phyloP scores from a whole-genome alignment of 805 yeast genomes.

The Wickerhamiella spandovensis region DNA sequence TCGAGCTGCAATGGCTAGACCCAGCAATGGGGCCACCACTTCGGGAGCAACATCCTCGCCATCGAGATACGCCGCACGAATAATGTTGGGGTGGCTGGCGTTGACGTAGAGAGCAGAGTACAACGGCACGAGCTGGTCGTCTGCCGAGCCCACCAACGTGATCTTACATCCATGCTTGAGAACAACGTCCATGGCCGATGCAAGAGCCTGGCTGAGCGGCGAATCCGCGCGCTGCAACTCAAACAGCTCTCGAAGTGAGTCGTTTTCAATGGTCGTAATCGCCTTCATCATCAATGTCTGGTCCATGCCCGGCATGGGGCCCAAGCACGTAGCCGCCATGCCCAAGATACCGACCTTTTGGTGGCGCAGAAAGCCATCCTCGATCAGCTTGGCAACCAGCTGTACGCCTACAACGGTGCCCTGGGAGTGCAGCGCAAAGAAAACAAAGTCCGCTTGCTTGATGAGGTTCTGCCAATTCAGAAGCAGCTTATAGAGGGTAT shows the following conservation, averaged over 20 bases:
- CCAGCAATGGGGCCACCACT: slow-evolving; percentile 62
- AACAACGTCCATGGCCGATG: slow-evolving; percentile 51
- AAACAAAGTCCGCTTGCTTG: slow-evolving; percentile 62
- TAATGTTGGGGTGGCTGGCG: slow-evolving; percentile 78
- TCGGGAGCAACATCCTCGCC: slow-evolving; percentile 64
- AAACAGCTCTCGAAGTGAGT: slow-evolving; percentile 72
- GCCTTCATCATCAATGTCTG: slow-evolving; percentile 75
- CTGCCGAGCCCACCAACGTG: slow-evolving; percentile 74
- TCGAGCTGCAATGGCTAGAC: slow-evolving; percentile 57
- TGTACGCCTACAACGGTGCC: slow-evolving; percentile 88
- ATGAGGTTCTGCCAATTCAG: slow-evolving; percentile 51
- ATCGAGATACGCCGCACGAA: slow-evolving; percentile 80
- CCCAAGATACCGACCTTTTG: slow-evolving; percentile 60
- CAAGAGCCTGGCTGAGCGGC: slow-evolving; percentile 53
- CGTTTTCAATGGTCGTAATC: slow-evolving; percentile 79
- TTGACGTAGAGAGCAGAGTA: slow-evolving; percentile 79
- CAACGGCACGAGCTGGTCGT: slow-evolving; percentile 88
- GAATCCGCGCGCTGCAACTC: slow-evolving; percentile 73
- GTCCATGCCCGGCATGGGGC: slow-evolving; percentile 87
- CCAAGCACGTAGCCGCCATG: slow-evolving; percentile 93
- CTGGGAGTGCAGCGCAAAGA: slow-evolving; percentile 88
- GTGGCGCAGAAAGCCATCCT: slow-evolving; percentile 34
- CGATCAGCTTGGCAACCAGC: slow-evolving; percentile 58
- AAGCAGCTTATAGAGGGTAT: slow-evolving; percentile 60
- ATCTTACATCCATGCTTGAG: slow-evolving; percentile 62